phyloP scores from a whole-genome alignment of 2,329 filamentous ascomycete species.

The Parastagonospora avenae region DNA sequence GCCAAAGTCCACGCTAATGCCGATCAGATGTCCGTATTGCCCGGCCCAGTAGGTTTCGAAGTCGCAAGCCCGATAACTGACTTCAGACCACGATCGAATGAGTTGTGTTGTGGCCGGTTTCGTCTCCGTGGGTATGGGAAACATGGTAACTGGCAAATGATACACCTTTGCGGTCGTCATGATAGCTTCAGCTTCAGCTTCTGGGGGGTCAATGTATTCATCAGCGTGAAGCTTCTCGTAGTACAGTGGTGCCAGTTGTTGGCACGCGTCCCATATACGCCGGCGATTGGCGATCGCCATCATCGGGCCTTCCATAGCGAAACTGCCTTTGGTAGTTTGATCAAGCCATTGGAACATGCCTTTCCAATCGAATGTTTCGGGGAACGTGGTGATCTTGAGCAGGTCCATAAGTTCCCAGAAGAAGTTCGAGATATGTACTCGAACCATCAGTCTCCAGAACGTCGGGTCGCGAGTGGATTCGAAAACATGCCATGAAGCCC shows the following conservation, averaged over 20 bases:
- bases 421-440: constrained; percentile 15
- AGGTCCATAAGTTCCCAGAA: constrained; percentile 14
- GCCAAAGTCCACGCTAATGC: constrained; percentile 14
- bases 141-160: constrained; percentile 11
- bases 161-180: constrained; percentile 1
- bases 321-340: constrained; percentile 13
- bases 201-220: neutral
- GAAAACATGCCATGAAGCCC: constrained; percentile 17
- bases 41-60: constrained; percentile 22
- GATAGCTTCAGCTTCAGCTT: constrained; percentile 12
- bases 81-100: constrained; percentile 14
- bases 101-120: constrained; percentile 10
- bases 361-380: constrained; percentile 18
- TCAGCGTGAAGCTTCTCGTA: neutral
- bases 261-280: constrained; percentile 33
- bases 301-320: constrained; percentile 27
- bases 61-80: constrained; percentile 7
- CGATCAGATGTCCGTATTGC: constrained; percentile 4
- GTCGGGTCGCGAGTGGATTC: constrained; percentile 3
- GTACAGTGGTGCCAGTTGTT: constrained; percentile 8
- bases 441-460: constrained; percentile 23
- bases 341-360: constrained; percentile 29
- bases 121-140: constrained; percentile 8
- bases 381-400: neutral
- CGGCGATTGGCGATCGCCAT: constrained; percentile 41